Base-by-base conservation (phyloP, 2,329 filamentous ascomycete genomes). In the Knufia petricola region DNA sequence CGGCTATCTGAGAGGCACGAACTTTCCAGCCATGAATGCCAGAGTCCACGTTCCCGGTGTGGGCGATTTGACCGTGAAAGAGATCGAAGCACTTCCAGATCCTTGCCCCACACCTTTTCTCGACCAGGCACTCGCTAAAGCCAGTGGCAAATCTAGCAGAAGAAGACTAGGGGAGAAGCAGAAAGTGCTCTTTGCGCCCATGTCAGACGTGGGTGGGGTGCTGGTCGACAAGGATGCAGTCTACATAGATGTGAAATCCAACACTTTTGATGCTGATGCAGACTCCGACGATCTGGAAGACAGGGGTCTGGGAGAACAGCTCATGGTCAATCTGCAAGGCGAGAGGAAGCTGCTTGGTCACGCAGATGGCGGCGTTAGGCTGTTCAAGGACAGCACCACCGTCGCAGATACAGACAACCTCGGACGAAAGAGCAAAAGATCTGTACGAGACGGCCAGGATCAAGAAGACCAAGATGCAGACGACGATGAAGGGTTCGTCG, bases 151-250 rank as follows among this genome's bases (percentile, higher is more conserved):
- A 66, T 82, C 82, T 28, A 83, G 82, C 34, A 75, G 88, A 55
- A 81, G 83, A 60, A 77, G 89, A 49, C 70, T 98, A 12, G 92
- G 94, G 26, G 92, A 98, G 63, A 98, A 96, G 68, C 90, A 98
- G 63, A 95, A 95, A 69, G 80, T 94, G 59, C 71, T 98, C 3
- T 94, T 95, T 66, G 94, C 92, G 2, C 94, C 92, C 28, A 96
- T 98, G 90, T 95, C 89, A 21, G 92, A 98, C 67, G 88, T 95
- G 28, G 94, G 89, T 56, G 92, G 92, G 60, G 79, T 98, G 10
- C 82, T 96, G 63, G 90, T 98, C 45, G 92, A 98, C 58, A 94
- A 94, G 52, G 92, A 98, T 67, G 89, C 90, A 6, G 89, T 98
- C 31, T 98, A 94, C 70, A 95, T 84, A 54, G 79, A 84, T 60